Evolutionary conservation across 2,329 filamentous ascomycete genomes (phyloP), one percentile per base, ranked within the genome.

Genomic region (Aspergillus sp.): DNA sequence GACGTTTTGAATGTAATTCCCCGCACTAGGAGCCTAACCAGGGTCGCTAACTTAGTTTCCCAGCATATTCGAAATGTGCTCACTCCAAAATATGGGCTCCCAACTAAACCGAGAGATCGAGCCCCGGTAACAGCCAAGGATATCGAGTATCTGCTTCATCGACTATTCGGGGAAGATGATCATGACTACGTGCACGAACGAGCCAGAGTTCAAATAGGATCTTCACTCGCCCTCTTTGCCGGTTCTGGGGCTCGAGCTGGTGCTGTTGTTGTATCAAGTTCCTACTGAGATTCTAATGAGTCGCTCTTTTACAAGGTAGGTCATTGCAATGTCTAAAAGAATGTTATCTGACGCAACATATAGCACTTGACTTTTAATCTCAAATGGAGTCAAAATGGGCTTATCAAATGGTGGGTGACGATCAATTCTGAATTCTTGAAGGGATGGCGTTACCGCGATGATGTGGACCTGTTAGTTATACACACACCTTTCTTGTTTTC

Each of bases 241-340:
- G 43, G 49, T 8, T 53, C 41, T 8, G 49, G 32, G 5, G 38
- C 43, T 2, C 42, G 47, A 29, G 51, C 49, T 7, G 47, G 51
- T 48, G 45, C 45, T n/a, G 47, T 51, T 41, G 39, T 57, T 5
- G 48, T 52, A 33, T 56, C 43, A 29, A 57, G 52, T 46, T 44
- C 46, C n/a, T 57, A 55, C 46, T 7, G 12, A 7, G 10, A 49
- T 5, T 47, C 43, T 2, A 56, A 57, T 39, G 38, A 56, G 34
- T 56, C 38, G 32, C 47, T 57, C 19, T 57, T 52, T 32, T 57
- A 27, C n/a, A n/a, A 29, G 28, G 39, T 41, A 28, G 34, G 34
- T n/a, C n/a, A n/a, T n/a, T n/a, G n/a, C n/a, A n/a, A n/a, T n/a
- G n/a, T n/a, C n/a, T n/a, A n/a, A n/a, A n/a, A n/a, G n/a, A n/a